These are phyloP conservation scores for Cytospora chrysosperma DNA, from an alignment of 2,329 filamentous ascomycete species.

Conservation along the genomic window DNA sequence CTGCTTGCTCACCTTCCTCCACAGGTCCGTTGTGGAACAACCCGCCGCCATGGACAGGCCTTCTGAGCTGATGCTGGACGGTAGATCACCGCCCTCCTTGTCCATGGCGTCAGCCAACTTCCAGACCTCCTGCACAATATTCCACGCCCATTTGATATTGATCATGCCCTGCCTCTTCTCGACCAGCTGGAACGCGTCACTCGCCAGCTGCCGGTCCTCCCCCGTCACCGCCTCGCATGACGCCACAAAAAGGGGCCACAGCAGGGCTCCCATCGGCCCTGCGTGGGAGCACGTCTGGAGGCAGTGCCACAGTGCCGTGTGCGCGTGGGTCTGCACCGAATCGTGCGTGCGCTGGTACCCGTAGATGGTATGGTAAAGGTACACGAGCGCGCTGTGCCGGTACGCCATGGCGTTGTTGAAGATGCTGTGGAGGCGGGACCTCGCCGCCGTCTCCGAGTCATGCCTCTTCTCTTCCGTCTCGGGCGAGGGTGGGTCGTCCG, in stretches of 20 bases:
- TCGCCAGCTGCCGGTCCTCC: slow-evolving; percentile 52
- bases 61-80: neutral
- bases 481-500: slow-evolving; percentile 25
- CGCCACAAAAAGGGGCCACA: slow-evolving; percentile 65
- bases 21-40: slow-evolving; percentile 41
- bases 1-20: slow-evolving; percentile 57
- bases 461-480: slow-evolving; percentile 23
- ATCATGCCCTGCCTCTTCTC: slow-evolving; percentile 62
- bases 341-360: slow-evolving; percentile 45
- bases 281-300: slow-evolving; percentile 52
- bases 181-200: slow-evolving; percentile 51
- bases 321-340: slow-evolving; percentile 54
- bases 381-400: slow-evolving; percentile 57
- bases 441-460: slow-evolving; percentile 34
- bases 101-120: slow-evolving; percentile 44
- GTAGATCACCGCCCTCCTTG: slow-evolving; percentile 18
- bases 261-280: slow-evolving; percentile 62
- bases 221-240: slow-evolving; percentile 55
- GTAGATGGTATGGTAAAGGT: slow-evolving; percentile 56
- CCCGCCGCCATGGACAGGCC: neutral
- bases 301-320: slow-evolving; percentile 52
- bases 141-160: slow-evolving; percentile 62
- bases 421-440: slow-evolving; percentile 50
- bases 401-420: slow-evolving; percentile 61
- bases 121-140: slow-evolving; percentile 62